These are phyloP conservation scores for Nemophila menziesii DNA, from an alignment of 257 asterid genomes.

Conservation along the genomic window DNA sequence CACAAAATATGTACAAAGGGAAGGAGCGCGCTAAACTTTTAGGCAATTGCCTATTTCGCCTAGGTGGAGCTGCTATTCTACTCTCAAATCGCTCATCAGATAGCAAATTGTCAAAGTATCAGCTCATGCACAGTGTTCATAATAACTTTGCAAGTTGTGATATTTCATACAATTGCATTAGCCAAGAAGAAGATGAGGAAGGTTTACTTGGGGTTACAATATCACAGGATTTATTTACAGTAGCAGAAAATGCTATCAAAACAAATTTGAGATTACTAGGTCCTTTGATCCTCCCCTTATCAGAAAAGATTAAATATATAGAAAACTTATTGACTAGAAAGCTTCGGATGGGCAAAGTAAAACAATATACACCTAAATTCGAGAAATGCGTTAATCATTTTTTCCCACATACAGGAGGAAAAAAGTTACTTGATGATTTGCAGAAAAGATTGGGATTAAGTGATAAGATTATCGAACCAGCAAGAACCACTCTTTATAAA, in stretches of 20 bases:
- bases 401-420: conserved; percentile 4
- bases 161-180: conserved; percentile 5
- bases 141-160: conserved; percentile 4
- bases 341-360: neutral
- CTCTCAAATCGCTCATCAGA: neutral
- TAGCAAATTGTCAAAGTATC: conserved; percentile 1
- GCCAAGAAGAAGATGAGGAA: conserved; percentile 7
- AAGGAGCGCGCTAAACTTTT: conserved; percentile 4
- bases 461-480: conserved; percentile 5
- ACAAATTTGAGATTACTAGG: conserved; percentile 4
- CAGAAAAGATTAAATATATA: neutral
- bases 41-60: neutral
- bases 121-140: conserved; percentile 7
- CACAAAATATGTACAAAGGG: conserved; percentile 3
- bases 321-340: neutral
- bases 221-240: neutral
- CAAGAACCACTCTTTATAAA: conserved; percentile 7
- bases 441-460: conserved; percentile 4
- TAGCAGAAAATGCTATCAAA: conserved; percentile 3
- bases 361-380: conserved; percentile 1
- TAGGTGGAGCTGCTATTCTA: neutral
- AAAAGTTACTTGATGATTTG: conserved; percentile 5
- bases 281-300: conserved; percentile 5
- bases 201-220: conserved; percentile 4
- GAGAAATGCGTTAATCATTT: neutral